Base-by-base conservation (phyloP, 495 filamentous ascomycete species). In the Melanomma pulvis-pyrius region DNA sequence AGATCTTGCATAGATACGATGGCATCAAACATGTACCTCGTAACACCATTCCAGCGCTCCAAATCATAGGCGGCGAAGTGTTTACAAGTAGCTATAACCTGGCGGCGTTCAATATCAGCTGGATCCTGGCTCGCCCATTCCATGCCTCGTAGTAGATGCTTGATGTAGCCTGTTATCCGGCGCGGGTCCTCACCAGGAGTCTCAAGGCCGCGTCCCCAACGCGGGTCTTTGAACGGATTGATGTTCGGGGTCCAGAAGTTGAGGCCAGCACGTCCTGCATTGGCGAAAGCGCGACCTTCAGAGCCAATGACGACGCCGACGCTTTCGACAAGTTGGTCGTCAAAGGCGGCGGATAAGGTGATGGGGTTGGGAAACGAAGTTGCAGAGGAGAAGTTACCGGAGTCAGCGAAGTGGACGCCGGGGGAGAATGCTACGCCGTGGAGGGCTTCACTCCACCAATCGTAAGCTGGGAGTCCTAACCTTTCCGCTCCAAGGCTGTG, bases 61-160 rank as follows among this genome's bases (percentile, higher is more conserved):
- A 89, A 75, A 63, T 91, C 87, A 68, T 90, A 88, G 0, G 79
- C 86, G 5, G 82, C 85, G 60, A 77, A 88, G 70, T 88, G 86
- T 69, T 88, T 88, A 36, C 83, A 85, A 1, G 82, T 88, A 1
- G 65, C 65, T 9, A 68, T 56, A 19, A 68, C 30, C 11, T 44
- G 54, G 1, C 63, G 19, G 86, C 86, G 26, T 47, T n/a, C 9
- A 82, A 82, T 2, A 80, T 86, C 34, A 11, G 30, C 44, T 3
- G 39, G 39, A 12, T 44, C 13, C 13, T 44, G 39, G 5, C 39
- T 17, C 9, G 39, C 39, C 39, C 39, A 44, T 29, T 68, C 56
- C 15, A 68, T 29, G 2, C 65, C 65, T 2, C 15, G 8, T 1
- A 68, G n/a, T 3, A 61, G 26, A 30, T 51, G 15, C 59, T 49